Percentiles rank a stretch among this genome's conserved stretches.
Conservation (phyloP, 345 rosid genomes). For the Aquilaria malaccensis region DNA sequence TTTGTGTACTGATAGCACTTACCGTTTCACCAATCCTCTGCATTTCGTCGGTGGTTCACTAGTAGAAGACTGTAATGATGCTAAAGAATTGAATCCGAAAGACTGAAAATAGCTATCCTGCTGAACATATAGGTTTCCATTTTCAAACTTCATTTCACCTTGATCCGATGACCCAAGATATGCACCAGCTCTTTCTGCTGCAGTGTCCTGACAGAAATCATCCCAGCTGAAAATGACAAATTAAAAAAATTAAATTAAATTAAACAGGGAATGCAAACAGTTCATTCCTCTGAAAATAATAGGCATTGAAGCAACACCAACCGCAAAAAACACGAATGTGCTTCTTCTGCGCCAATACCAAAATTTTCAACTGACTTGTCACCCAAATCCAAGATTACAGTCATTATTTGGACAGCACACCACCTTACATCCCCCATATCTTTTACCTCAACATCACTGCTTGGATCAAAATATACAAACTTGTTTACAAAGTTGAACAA, state of each 20-base stretch:
- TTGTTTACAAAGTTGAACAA: conserved; percentile 53
- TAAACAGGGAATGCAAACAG: conserved; percentile 9
- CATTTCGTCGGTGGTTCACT: conserved; percentile 37
- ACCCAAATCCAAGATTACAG: conserved; percentile 42
- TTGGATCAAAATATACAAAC: conserved; percentile 14
- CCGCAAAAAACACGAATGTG: conserved; percentile 68
- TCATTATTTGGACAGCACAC: conserved; percentile 57
- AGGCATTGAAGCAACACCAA: conserved; percentile 23
- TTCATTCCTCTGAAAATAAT: conserved; percentile 3
- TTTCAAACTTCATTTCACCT: conserved; percentile 17
- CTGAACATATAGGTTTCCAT: conserved; percentile 18
- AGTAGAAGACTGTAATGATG: conserved; percentile 23
- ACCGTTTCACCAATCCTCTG: conserved; percentile 44
- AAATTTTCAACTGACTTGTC: conserved; percentile 35
- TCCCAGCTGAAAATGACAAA: conserved; percentile 58
- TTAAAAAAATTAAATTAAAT: conserved; percentile 7
- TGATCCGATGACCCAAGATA: conserved; percentile 35
- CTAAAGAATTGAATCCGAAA: conserved; percentile 22
- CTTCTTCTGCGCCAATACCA: conserved; percentile 48
- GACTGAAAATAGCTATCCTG: conserved; percentile 31
- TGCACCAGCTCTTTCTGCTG: conserved; percentile 60
- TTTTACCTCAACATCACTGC: conserved; percentile 17
- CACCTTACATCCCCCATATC: conserved; percentile 52
- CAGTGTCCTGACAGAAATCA: conserved; percentile 73
- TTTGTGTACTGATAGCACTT: background rate